A percentile compares a stretch with the other conserved stretches of the same genome.
phyloP scores from a whole-genome alignment of 768 basidiomycete genomes.

The Boletus rex-veris region DNA sequence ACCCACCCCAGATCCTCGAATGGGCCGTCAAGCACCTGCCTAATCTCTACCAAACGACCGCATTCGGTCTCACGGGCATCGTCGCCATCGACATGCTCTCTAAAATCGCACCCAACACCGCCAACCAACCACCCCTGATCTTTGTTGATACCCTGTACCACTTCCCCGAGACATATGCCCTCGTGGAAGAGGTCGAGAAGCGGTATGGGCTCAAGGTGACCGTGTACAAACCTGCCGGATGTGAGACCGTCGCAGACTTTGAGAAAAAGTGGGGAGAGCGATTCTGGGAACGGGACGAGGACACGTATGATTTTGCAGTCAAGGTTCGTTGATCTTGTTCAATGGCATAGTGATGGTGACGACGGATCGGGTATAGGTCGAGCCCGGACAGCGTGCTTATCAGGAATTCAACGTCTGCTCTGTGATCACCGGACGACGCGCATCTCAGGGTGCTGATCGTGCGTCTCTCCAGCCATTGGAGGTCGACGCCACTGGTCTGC shows the following conservation, averaged over 20 bases:
- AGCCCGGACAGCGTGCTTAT: slow-evolving; percentile 89
- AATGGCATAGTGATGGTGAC: background rate
- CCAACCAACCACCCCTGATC: slow-evolving; percentile 71
- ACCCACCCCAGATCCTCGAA: slow-evolving; percentile 78
- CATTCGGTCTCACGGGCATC: slow-evolving; percentile 93
- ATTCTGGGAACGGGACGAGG: slow-evolving; percentile 87
- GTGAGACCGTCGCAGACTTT: slow-evolving; percentile 66
- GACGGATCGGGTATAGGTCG: slow-evolving; percentile 55
- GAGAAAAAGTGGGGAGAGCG: slow-evolving; percentile 73
- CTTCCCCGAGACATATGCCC: slow-evolving; percentile 88
- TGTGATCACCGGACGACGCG: slow-evolving; percentile 92
- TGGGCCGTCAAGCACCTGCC: slow-evolving; percentile 86
- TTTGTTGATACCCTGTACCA: slow-evolving; percentile 98
- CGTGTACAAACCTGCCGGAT: slow-evolving; percentile 76
- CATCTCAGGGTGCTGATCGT: slow-evolving; percentile 91
- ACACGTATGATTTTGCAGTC: slow-evolving; percentile 84
- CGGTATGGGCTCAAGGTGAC: slow-evolving; percentile 71
- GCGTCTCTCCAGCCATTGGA: slow-evolving; percentile 81
- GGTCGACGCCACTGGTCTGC: slow-evolving; percentile 81
- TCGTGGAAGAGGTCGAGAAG: slow-evolving; percentile 76
- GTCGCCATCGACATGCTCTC: slow-evolving; percentile 94
- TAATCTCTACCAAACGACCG: slow-evolving; percentile 87
- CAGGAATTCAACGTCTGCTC: slow-evolving; percentile 70
- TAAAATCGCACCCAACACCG: slow-evolving; percentile 54
- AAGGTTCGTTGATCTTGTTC: slow-evolving; percentile 54